These are phyloP conservation scores for Lodderomyces pseudojiufengensis DNA, from an alignment of 1,139 yeast genomes.

Conservation along the genomic window DNA sequence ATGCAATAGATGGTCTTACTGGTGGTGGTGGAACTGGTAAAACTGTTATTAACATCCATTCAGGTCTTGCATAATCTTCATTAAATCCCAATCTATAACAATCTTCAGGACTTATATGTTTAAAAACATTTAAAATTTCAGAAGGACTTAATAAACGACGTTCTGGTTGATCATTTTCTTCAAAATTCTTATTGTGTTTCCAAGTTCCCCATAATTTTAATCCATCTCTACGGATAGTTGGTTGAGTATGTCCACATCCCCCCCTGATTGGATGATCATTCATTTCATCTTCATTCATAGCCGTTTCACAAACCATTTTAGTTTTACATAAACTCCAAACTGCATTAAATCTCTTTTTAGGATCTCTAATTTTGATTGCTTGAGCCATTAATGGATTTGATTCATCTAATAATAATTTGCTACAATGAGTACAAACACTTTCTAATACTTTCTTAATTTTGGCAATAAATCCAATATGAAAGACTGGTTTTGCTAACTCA, in stretches of 20 bases:
- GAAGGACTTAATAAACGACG: constrained; percentile 83
- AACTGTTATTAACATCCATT: constrained; percentile 96
- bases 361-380: constrained; percentile 86
- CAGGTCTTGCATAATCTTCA: constrained; percentile 97
- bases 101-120: constrained; percentile 85
- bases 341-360: constrained; percentile 93
- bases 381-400: constrained; percentile 82
- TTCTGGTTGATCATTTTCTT: constrained; percentile 88
- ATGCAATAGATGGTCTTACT: constrained; percentile 96
- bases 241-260: constrained; percentile 98
- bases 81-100: constrained; percentile 81
- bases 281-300: constrained; percentile 63
- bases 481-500: constrained; percentile 96
- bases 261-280: constrained; percentile 64
- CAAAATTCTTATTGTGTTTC: constrained; percentile 79
- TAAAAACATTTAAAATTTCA: constrained; percentile 87
- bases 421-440: constrained; percentile 98
- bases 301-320: constrained; percentile 95
- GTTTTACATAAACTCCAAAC: constrained; percentile 92
- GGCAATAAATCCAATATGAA: constrained; percentile 92
- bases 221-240: constrained; percentile 94
- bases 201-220: constrained; percentile 95
- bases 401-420: constrained; percentile 86
- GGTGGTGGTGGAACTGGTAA: constrained; percentile 99
- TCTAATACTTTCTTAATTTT: constrained; percentile 95